These are phyloP conservation scores for Pichia thaimueangensis DNA, from an alignment of 805 yeast genomes.

Conservation along the genomic window DNA sequence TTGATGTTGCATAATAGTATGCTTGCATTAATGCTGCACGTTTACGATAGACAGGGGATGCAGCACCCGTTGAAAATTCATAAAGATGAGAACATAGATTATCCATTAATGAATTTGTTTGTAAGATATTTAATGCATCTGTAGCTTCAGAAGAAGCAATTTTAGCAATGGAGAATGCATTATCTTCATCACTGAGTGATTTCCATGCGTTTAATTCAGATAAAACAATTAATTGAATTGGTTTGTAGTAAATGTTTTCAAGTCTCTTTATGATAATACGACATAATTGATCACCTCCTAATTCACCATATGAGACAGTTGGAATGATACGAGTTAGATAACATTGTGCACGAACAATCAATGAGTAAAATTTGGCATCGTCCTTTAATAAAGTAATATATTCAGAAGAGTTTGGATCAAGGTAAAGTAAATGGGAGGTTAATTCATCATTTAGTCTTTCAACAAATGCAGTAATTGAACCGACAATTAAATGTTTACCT, in stretches of 20 bases:
- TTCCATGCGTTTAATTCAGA: slow-evolving; percentile 77
- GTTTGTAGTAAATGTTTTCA: slow-evolving; percentile 91
- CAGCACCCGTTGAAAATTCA: slow-evolving; percentile 37
- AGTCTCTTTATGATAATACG: slow-evolving; percentile 78
- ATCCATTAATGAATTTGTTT: slow-evolving; percentile 54
- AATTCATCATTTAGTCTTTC: slow-evolving; percentile 96
- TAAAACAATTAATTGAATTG: slow-evolving; percentile 60
- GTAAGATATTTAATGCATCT: slow-evolving; percentile 25
- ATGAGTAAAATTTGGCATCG: slow-evolving; percentile 67
- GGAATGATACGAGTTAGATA: slow-evolving; percentile 67
- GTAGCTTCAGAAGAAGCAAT: slow-evolving; percentile 19
- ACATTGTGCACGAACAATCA: slow-evolving; percentile 78
- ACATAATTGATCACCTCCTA: slow-evolving; percentile 52
- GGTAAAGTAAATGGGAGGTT: slow-evolving; percentile 74
- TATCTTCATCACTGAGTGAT: slow-evolving; percentile 33
- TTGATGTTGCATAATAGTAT: slow-evolving; percentile 87
- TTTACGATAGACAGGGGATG: slow-evolving; percentile 64
- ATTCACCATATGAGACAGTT: slow-evolving; percentile 34
- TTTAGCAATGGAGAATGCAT: slow-evolving; percentile 32
- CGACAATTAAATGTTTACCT: slow-evolving; percentile 71
- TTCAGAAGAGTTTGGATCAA: slow-evolving; percentile 94
- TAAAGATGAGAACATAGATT: slow-evolving; percentile 59
- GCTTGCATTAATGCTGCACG: slow-evolving; percentile 80
- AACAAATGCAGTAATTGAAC: slow-evolving; percentile 78
- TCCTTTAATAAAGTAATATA: slow-evolving; percentile 86